Evolutionary conservation across 2,329 filamentous ascomycete genomes (phyloP), one percentile per base, ranked within the genome.

Genomic region (Talaromyces sp.): DNA sequence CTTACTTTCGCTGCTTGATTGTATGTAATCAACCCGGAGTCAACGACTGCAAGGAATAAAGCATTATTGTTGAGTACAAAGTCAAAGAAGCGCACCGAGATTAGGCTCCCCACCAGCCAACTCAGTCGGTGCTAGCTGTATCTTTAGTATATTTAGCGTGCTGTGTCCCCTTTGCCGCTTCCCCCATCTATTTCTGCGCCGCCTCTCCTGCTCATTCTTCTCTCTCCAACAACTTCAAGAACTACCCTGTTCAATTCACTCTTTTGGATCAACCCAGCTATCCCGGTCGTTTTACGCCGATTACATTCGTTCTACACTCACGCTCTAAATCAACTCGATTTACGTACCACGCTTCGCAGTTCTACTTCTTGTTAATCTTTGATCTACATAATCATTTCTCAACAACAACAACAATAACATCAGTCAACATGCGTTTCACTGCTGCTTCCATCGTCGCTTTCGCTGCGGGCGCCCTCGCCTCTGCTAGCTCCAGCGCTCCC

Each of bases 401-500:
- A 63, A 41, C n/a, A 31, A 43, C 19, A 27, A 19, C 43, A 25
- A 19, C 43, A 25, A 43, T 15, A 27, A 19, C 41, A 41, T 33
- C 35, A 62, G 19, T 49, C 50, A 57, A 78, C 68, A 84, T 84
- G 82, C 81, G 80, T 78, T 82, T 82, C 80, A 77, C 81, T 69
- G 70, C 77, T 70, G 77, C 78, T 70, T 72, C 78, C 67, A 63
- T 75, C 62, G 70, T 77, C 68, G 77, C 75, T 69, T 70, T 79
- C 67, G 79, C 75, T 69, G 75, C 75, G 69, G 76, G 74, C 71
- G 79, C 74, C 68, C 69, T 74, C 61, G 79, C 65, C 54, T 39
- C 62, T 15, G 43, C 47, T 49, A 62, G 58, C 63, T 35, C 56
- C 58, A 60, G 61, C 27, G 43, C 52, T 35, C 33, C 63, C 1